Conservation (phyloP, 176 grass and related monocot species). For the Themeda triandra region DNA sequence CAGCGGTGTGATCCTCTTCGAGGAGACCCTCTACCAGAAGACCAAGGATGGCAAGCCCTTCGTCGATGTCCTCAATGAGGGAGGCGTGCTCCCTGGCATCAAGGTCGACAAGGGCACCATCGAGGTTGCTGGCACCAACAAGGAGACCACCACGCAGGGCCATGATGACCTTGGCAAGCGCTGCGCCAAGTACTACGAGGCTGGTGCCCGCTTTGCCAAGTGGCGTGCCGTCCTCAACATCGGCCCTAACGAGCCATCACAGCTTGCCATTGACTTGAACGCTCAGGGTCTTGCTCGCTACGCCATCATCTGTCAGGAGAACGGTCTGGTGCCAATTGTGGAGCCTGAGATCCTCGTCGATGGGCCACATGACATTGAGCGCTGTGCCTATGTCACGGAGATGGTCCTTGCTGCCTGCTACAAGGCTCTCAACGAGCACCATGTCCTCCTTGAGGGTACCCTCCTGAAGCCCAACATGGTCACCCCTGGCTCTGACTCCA, state of each 20-base stretch:
- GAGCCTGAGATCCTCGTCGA: slow-evolving; percentile 89
- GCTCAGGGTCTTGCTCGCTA: slow-evolving; percentile 84
- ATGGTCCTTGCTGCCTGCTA: slow-evolving; percentile 77
- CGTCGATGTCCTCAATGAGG: slow-evolving; percentile 62
- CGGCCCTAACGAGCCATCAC: slow-evolving; percentile 60
- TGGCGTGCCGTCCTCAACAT: slow-evolving; percentile 90
- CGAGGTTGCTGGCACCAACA: slow-evolving; percentile 55
- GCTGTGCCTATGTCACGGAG: slow-evolving; percentile 63
- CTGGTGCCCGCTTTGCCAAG: slow-evolving; percentile 87
- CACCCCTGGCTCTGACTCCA: slow-evolving; percentile 69
- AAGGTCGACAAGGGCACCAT: slow-evolving; percentile 87
- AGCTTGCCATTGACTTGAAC: slow-evolving; percentile 71
- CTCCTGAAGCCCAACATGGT: slow-evolving; percentile 97
- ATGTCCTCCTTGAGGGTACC: slow-evolving; percentile 75
- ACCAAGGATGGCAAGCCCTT: slow-evolving; percentile 80
- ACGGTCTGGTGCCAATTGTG: slow-evolving; percentile 76
- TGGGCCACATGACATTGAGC: slow-evolving; percentile 69
- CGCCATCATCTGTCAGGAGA: slow-evolving; percentile 90
- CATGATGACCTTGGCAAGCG: slow-evolving; percentile 85
- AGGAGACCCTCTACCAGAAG: slow-evolving; percentile 95
- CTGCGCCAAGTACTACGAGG: slow-evolving; percentile 76
- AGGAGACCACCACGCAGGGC: slow-evolving; percentile 87
- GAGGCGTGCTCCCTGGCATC: slow-evolving; percentile 65
- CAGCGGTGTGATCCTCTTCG: slow-evolving; percentile 78
- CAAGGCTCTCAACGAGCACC: slow-evolving; percentile 79